Evolutionary conservation across 495 filamentous ascomycete genomes (phyloP).

Genomic region (Trichoderma gamsii): DNA sequence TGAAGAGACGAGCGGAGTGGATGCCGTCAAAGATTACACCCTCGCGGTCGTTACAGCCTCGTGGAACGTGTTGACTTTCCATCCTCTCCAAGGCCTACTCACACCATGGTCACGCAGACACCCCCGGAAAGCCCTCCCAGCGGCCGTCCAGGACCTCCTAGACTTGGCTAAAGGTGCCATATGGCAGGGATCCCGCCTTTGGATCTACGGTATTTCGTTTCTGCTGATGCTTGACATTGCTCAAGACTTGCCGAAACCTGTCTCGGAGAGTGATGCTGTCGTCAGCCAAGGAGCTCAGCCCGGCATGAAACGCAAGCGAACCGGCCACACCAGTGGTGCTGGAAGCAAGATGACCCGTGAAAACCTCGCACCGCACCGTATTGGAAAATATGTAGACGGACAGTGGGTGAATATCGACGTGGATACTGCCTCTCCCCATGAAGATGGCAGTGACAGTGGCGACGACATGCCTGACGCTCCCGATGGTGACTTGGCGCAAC

Average conservation of each 20-base stretch:
- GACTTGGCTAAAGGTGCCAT: constrained; percentile 76
- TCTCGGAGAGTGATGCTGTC: constrained; percentile 16
- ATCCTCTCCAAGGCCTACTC: constrained; percentile 64
- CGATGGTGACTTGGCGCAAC: constrained; percentile 36
- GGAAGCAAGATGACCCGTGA: constrained; percentile 53
- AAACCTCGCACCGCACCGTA: constrained; percentile 31
- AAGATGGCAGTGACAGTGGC: constrained; percentile 36
- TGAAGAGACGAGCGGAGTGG: constrained; percentile 25
- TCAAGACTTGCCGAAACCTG: constrained; percentile 53
- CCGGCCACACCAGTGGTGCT: constrained; percentile 46
- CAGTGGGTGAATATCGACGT: constrained; percentile 35
- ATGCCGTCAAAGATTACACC: constrained; percentile 42
- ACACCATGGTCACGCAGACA: constrained; percentile 84
- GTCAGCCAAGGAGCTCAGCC: constrained; percentile 27
- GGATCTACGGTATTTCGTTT: constrained; percentile 81
- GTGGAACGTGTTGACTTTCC: constrained; percentile 70
- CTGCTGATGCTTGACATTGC: constrained; percentile 89
- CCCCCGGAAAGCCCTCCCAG: constrained; percentile 65
- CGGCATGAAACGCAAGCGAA: constrained; percentile 48
- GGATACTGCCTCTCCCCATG: constrained; percentile 34
- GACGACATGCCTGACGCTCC: constrained; percentile 32
- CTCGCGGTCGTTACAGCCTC: constrained; percentile 71
- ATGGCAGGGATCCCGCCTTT: constrained; percentile 76
- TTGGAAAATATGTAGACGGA: constrained; percentile 42
- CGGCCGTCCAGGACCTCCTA: constrained; percentile 59